phyloP scores from a whole-genome alignment of 352 stramenopile species.

The Phytophthora ramorum region DNA sequence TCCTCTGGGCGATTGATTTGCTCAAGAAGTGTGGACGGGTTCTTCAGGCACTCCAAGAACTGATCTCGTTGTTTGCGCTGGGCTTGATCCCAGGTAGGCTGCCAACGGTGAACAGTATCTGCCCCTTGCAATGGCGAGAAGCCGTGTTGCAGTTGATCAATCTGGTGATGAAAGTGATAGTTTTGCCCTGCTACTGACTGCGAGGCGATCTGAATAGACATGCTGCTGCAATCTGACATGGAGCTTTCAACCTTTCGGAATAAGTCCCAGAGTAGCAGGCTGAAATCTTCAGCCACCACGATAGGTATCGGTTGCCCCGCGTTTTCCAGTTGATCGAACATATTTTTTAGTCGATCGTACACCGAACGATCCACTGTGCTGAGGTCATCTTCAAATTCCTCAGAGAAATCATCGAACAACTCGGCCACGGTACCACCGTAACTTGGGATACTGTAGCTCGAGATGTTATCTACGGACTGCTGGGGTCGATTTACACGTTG shows the following conservation, averaged over 20 bases:
- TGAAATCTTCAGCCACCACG: constrained; percentile 33
- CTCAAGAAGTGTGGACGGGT: constrained; percentile 24
- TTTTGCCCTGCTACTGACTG: constrained; percentile 30
- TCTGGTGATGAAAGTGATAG: constrained; percentile 29
- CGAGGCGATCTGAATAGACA: constrained; percentile 26
- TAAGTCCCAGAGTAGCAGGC: constrained; percentile 18
- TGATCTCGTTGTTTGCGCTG: constrained; percentile 19
- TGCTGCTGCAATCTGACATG: not conserved
- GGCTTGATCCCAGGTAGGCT: constrained; percentile 37
- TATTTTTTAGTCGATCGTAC: constrained; percentile 22
- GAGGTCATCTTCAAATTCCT: constrained; percentile 8
- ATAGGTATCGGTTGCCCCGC: constrained; percentile 10
- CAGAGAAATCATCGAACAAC: constrained; percentile 7
- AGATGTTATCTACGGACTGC: constrained; percentile 10
- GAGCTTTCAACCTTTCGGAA: constrained; percentile 17
- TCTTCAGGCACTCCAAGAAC: constrained; percentile 24
- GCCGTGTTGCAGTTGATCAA: constrained; percentile 25
- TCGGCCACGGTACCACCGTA: constrained; percentile 10
- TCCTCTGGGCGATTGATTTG: constrained; percentile 17
- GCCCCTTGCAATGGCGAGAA: constrained; percentile 20
- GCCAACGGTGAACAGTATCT: constrained; percentile 27
- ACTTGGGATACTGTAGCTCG: constrained; percentile 11
- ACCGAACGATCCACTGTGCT: constrained; percentile 16
- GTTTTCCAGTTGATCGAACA: constrained; percentile 23
- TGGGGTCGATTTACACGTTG: not conserved